phyloP scores from a whole-genome alignment of 2,329 filamentous ascomycete genomes.

The Ophiostoma novo-ulmi region DNA sequence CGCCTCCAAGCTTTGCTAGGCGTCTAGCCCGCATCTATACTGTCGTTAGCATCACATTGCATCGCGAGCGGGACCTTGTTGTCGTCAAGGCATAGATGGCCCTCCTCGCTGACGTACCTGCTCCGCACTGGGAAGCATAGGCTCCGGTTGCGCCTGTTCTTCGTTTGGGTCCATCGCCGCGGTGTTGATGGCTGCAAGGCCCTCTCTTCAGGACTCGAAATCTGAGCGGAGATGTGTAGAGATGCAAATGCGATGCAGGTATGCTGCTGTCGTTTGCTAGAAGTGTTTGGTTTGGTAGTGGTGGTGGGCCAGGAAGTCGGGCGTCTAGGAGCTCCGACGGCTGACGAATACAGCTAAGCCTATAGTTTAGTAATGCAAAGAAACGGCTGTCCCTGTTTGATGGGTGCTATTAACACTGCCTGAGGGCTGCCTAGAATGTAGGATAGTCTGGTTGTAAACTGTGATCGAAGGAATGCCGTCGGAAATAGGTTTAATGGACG shows the following conservation, averaged over 20 bases:
- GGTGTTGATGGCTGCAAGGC: neutral
- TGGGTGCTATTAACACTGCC: neutral
- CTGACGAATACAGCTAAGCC: neutral
- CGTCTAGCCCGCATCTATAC: slow-evolving; percentile 29
- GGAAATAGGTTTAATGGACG: neutral
- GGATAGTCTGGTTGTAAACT: neutral
- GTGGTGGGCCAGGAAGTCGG: neutral
- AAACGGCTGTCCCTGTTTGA: neutral
- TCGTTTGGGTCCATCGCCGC: slow-evolving; percentile 45
- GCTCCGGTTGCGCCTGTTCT: slow-evolving; percentile 34
- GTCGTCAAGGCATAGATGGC: neutral
- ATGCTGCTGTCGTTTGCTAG: neutral
- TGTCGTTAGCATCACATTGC: neutral
- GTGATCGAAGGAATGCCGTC: neutral
- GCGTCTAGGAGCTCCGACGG: neutral
- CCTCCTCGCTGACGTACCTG: slow-evolving; percentile 24
- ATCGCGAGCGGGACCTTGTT: neutral
- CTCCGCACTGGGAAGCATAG: slow-evolving; percentile 29
- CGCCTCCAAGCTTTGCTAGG: slow-evolving; percentile 44
- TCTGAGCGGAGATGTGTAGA: neutral
- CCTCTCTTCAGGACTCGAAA: neutral
- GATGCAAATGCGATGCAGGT: neutral
- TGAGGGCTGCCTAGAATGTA: too few species aligned
- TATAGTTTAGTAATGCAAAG: neutral
- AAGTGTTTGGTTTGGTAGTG: neutral